Evolutionary conservation across 108 stramenopile genomes (phyloP).

Genomic region (Pinguiococcus pyrenoidosus): DNA sequence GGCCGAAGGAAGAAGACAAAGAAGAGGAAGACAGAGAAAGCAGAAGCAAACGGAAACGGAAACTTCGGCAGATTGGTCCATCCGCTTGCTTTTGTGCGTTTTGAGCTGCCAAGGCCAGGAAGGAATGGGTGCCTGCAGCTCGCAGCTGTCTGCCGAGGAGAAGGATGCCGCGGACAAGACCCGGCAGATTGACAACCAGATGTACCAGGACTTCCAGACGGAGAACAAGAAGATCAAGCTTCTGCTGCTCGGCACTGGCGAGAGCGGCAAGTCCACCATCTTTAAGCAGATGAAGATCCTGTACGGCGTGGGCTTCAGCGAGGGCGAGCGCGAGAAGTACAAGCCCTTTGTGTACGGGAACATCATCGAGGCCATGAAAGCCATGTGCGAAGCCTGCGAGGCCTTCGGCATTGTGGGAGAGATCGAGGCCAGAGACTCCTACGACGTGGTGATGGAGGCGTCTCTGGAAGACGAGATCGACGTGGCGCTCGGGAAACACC

Average conservation of each 20-base stretch:
- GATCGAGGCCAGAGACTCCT: neutral
- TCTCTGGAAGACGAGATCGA: neutral
- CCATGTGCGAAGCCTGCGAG: neutral
- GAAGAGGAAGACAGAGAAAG: no score
- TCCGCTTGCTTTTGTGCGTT: no score
- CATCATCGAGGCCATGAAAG: slow-evolving; percentile 4
- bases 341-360: slow-evolving; percentile 5
- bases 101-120: no score
- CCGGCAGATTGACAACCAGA: neutral
- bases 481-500: neutral
- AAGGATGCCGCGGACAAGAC: no score
- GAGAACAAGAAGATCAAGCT: slow-evolving; percentile 22
- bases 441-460: neutral
- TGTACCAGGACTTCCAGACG: neutral
- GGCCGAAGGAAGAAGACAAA: no score
- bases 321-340: slow-evolving; percentile 7
- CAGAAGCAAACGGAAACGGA: no score
- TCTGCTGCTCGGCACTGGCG: slow-evolving; percentile 30
- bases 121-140: no score
- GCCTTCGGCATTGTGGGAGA: neutral
- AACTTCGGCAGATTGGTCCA: no score
- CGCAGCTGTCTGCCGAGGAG: no score
- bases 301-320: slow-evolving; percentile 20
- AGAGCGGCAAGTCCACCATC: slow-evolving; percentile 35
- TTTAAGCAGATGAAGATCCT: slow-evolving; percentile 40